Base-by-base conservation (phyloP, 495 filamentous ascomycete species). In the Podospora fimiseda region DNA sequence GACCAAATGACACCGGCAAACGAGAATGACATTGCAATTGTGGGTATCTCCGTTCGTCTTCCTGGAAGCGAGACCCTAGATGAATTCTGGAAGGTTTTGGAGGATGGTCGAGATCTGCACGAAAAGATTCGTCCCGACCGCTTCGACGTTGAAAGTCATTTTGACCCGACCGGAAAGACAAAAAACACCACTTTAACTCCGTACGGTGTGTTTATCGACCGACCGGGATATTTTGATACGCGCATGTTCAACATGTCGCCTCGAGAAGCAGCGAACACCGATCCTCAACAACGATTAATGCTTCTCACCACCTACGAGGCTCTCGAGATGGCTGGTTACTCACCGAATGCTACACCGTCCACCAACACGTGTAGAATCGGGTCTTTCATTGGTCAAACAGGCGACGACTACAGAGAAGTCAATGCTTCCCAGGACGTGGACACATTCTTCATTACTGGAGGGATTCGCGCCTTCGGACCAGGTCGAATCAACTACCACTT, bases 231-330 rank as follows among this genome's bases (percentile, higher is more conserved):
- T 8, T 94, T 94, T 61, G 89, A 94, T 51, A 76, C 85, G 39
- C 73, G 79, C 0, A 88, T 90, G 68, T 91, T 91, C 81, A 88
- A 88, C 66, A 90, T 93, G 76, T 92, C 89, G 21, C 87, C 89
- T 0, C 81, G 87, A 44, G 88, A 94, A 70, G 89, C 89, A 4
- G 72, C 77, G 22, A 85, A 89, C 49, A 87, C 82, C 1, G 89
- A 95, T 63, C 89, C 89, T 2, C 82, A 84, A 58, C 89, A 91
- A 58, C 78, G 89, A 20, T 67, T 90, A 42, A 81, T 84, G 2
- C 72, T 95, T 4, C 74, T 84, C 36, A 90, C 85, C 16, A 86
- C 87, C 0, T 92, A 91, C 53, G 88, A 92, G 59, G 89, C 89
- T 1, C 73, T 95, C 1, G 89, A 95, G 65, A 85, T 84, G 80